A percentile compares a stretch with the other conserved stretches of the same genome.
phyloP scores from a whole-genome alignment of 805 yeast species.

The Ogataea ramenticola region DNA sequence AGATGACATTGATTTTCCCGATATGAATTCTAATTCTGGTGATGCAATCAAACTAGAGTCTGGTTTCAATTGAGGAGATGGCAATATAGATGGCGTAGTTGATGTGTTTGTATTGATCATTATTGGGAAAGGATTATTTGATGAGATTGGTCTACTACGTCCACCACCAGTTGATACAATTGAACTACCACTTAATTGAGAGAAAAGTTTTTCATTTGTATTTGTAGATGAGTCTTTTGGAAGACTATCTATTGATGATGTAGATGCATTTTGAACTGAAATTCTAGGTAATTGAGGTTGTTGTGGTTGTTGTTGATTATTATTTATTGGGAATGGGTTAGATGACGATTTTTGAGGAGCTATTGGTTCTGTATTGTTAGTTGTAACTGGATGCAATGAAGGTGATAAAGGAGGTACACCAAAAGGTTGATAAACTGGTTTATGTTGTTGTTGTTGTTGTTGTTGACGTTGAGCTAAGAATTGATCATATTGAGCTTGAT shows the following conservation, averaged over 20 bases:
- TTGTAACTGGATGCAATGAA: background rate
- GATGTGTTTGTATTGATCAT: background rate
- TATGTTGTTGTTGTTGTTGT: conserved; percentile 3
- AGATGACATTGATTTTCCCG: background rate
- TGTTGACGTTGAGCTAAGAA: background rate
- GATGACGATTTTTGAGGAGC: conserved; percentile 2
- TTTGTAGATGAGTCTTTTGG: background rate
- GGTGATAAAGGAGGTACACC: too few relatives aligned
- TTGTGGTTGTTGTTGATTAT: background rate
- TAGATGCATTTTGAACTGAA: background rate
- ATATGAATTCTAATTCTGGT: background rate
- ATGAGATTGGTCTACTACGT: conserved; percentile 1
- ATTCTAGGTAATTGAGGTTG: background rate
- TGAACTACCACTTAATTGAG: conserved; percentile 7
- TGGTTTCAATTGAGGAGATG: conserved; percentile 2
- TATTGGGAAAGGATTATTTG: conserved; percentile 5
- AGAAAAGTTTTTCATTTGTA: background rate
- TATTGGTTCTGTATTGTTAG: background rate
- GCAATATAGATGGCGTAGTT: background rate
- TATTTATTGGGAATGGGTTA: background rate
- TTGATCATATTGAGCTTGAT: too few relatives aligned
- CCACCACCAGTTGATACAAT: conserved; percentile 1
- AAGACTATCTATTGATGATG: background rate
- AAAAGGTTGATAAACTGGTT: too few relatives aligned
- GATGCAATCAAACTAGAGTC: background rate